Base-by-base conservation (phyloP, 1,284 basidiomycete species). In the Omphalotus olearius region DNA sequence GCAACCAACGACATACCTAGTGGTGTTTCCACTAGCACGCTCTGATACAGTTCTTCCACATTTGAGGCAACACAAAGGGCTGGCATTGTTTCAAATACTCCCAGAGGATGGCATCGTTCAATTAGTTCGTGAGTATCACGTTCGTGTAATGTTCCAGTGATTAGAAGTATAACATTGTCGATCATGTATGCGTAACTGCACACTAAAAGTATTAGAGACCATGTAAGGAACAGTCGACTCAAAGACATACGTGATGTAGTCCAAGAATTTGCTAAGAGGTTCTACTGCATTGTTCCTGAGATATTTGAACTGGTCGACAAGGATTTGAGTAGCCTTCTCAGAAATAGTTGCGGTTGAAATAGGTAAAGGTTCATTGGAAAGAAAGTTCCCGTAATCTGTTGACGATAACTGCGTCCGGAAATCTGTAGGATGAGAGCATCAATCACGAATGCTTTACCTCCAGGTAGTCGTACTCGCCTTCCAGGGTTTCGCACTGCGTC, bases 61-160 rank as follows among this genome's bases (percentile, higher is more conserved):
- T 96, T 99, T 25, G 94, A 98, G 4, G 97, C 96, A 3, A 98
- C 96, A 63, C 95, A 98, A n/a, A 99, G 76, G 1, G 96, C 97
- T 2, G 96, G 95, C 91, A 99, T 96, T 2, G 95, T 96, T 65
- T 99, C 97, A 63, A 99, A 99, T 39, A 93, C 82, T 17, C 97
- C 97, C 14, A 99, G 77, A 0, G 97, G 97, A 65, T 99, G 97
- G 73, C 97, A 99, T 45, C 97, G 83, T 62, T 97, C 93, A 37
- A 99, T 74, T 7, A 99, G 80, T 66, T 99, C 97, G 64, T 98
- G 93, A 1, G 96, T 98, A 69, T 99, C 96, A 57, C 97, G 80
- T 69, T 98, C 96, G 65, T 99, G 96, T 37, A 99, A 73, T 1
- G 96, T 99, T 35, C 97, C 97, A 16, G 97, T 97, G 57, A 99